Evolutionary conservation across 371 early-diverging fungal species (phyloP), one percentile per base, ranked within the genome.

Genomic region (Zychaea mexicana): DNA sequence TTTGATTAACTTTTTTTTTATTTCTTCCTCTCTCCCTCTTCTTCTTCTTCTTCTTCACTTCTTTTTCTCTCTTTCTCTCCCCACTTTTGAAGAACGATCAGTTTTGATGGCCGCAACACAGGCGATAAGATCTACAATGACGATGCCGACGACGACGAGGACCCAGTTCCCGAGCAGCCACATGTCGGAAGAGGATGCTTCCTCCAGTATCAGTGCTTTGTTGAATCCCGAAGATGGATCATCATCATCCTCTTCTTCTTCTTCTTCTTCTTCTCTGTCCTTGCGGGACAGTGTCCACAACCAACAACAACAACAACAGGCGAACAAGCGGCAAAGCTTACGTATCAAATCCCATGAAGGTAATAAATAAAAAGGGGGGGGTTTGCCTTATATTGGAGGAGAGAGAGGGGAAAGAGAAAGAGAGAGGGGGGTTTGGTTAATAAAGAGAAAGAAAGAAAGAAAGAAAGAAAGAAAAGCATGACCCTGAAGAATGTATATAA

Each of bases 291-390:
- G 22, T 36, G n/a, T n/a, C n/a, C n/a, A n/a, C n/a, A n/a, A n/a
- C n/a, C n/a, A 27, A 52, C 32, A 52, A 31, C 52, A 52, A 52
- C n/a, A 36, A 28, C 27, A 47, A 15, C 27, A 47, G 69, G 55
- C 39, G 12, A 61, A 60, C 19, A 65, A 62, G 49, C 58, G 65
- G 28, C 65, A 72, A 57, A 69, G 69, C 49, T 62, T 72, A 53
- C 70, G 71, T 36, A 78, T 74, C 31, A 74, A 74, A 62, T 68
- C 75, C 15, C 74, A 78, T 67, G 73, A 74, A 78, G 78, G 74
- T 74, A 70, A 33, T 33, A 33, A 33, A 33, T 33, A 33, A 33
- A 8, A 33, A 33, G 5, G 12, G 12, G 33, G 33, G n/a, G n/a
- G n/a, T n/a, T n/a, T n/a, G n/a, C n/a, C n/a, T n/a, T n/a, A n/a